Evolutionary conservation across 176 grass and related monocot species (phyloP).

Genomic region (Cymbopogon citratus): DNA sequence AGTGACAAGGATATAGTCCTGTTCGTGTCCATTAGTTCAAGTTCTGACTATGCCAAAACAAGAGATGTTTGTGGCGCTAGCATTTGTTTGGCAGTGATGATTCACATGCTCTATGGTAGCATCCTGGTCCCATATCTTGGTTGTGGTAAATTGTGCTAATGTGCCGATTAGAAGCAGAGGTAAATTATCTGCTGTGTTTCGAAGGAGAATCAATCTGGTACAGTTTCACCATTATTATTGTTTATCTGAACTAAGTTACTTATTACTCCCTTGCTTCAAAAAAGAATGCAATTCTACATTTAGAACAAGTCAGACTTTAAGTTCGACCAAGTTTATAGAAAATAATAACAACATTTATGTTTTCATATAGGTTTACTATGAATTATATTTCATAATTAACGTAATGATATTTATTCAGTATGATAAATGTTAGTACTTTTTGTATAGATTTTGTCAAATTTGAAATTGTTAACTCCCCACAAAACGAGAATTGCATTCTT

Average conservation of each 20-base stretch:
- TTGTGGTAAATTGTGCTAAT: not conserved
- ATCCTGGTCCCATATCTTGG: not conserved
- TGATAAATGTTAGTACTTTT: not conserved
- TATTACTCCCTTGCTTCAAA: not conserved
- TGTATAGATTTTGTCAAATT: not conserved
- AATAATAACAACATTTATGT: not conserved
- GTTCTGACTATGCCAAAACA: not conserved
- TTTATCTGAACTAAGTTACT: not conserved
- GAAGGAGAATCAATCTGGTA: not conserved
- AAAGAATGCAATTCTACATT: not conserved
- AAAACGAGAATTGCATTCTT: not conserved
- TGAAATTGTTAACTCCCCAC: not conserved
- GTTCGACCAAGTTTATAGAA: not conserved
- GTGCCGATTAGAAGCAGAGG: not conserved
- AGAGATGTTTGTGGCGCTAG: not conserved
- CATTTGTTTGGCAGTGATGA: constrained; percentile 3
- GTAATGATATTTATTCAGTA: not conserved
- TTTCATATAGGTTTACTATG: not conserved
- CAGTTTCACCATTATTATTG: not conserved
- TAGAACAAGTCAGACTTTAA: not conserved
- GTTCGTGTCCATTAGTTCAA: not conserved
- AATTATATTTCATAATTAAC: not conserved
- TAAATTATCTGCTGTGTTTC: not conserved
- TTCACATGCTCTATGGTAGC: not conserved
- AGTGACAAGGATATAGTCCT: not conserved